Evolutionary conservation across 331 rosid species (phyloP), one percentile per base, ranked within the genome.

Genomic region (Stylosanthes scabra): DNA sequence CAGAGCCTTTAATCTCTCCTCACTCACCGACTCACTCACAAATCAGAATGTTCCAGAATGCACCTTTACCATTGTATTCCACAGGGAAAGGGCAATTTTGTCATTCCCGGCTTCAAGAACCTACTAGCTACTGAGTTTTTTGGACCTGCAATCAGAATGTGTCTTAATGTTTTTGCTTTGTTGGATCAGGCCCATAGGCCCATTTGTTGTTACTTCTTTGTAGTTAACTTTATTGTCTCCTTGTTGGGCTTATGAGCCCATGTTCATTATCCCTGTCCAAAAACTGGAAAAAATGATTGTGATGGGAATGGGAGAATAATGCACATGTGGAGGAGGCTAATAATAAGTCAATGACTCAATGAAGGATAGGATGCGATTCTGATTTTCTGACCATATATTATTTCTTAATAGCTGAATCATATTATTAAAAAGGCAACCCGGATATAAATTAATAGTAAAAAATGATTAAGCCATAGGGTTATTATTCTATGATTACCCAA

Each of bases 231-330:
- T 20, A 20, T 20, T 20, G 25, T 20, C 25, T 20, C n/a, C 39
- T 34, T 34, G 39, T 34, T 34, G 39, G 39, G 39, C 39, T 34
- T 34, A 1, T 34, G 1, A 34, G 39, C 39, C 39, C 39, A 34
- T 34, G 6, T 34, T 34, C 7, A 34, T 34, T 34, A 34, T 3
- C 5, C 39, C 39, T 34, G 5, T 34, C 39, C 39, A 34, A 34
- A 34, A 34, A 20, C 25, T 20, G 25, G 54, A 63, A 77, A 52
- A 60, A 44, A 65, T 71, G 66, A 71, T 15, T 16, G 75, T 63
- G 71, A n/a, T 81, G 83, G n/a, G n/a, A n/a, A n/a, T n/a, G n/a
- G 6, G 81, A 83, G 64, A 71, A 79, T 14, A 71, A 79, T 14
- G 73, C 74, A 4, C 71, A 54, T 34, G 71, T 2, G 46, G 46